These are phyloP conservation scores for Microbotryomycetes sp. DNA, from an alignment of 1,284 basidiomycete species.

Conservation along the genomic window DNA sequence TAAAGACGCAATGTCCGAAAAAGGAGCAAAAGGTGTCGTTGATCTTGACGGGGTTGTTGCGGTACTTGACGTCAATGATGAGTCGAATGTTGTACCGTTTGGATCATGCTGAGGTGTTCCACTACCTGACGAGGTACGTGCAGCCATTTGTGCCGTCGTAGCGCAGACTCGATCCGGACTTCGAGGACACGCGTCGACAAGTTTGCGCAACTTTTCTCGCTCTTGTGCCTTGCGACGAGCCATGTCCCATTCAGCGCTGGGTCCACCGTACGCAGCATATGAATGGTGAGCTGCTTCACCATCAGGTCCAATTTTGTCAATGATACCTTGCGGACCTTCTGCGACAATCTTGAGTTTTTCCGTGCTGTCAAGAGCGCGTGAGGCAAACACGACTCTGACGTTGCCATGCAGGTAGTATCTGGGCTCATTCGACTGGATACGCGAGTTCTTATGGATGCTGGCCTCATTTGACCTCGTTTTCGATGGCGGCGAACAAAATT, in stretches of 20 bases:
- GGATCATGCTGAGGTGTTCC: neutral
- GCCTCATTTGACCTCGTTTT: neutral
- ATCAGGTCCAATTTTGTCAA: too few relatives aligned
- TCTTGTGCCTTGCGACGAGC: constrained; percentile 37
- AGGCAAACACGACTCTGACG: constrained; percentile 35
- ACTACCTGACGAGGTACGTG: neutral
- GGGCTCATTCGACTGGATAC: neutral
- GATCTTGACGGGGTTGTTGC: neutral
- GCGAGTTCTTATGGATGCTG: neutral
- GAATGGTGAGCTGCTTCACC: too few relatives aligned
- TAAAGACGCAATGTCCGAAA: neutral
- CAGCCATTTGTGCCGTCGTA: neutral
- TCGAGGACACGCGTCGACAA: too few relatives aligned
- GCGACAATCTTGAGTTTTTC: constrained; percentile 31
- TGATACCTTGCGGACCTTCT: constrained; percentile 27
- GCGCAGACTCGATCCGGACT: too few relatives aligned
- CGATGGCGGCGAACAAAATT: constrained; percentile 42
- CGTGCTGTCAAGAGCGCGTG: constrained; percentile 30
- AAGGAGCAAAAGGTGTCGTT: neutral
- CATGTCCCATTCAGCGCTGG: constrained; percentile 35
- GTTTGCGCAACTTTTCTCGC: constrained; percentile 29
- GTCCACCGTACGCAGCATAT: constrained; percentile 29
- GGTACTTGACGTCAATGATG: neutral
- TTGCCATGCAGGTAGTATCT: constrained; percentile 32
- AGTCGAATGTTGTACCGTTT: neutral